Evolutionary conservation across 306 rosid species (phyloP).

Genomic region (Rubus parviflorus): DNA sequence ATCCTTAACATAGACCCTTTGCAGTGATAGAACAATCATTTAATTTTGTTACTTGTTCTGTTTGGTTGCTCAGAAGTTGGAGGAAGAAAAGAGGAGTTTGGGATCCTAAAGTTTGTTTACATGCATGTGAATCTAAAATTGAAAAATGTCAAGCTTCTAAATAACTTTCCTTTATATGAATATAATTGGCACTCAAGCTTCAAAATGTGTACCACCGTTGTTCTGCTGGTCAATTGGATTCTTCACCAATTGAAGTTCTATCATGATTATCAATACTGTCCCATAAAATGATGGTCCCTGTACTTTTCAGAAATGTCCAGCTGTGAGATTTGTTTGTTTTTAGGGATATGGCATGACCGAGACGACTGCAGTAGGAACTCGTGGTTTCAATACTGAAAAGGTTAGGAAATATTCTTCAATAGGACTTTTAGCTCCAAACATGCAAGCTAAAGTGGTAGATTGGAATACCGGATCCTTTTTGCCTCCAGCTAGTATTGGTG

Average conservation of each 20-base stretch:
- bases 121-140: not conserved
- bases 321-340: constrained; percentile 2
- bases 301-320: not conserved
- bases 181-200: not conserved
- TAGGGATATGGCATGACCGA: constrained; percentile 96
- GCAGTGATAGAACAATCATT: not conserved
- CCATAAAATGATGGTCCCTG: not conserved
- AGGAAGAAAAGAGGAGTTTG: not conserved
- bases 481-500: constrained; percentile 75
- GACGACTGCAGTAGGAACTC: constrained; percentile 76
- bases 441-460: constrained; percentile 81
- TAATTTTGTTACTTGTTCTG: not conserved
- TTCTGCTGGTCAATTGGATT: not conserved
- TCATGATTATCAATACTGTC: not conserved
- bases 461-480: constrained; percentile 51
- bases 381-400: constrained; percentile 73
- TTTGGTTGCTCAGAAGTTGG: not conserved
- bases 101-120: not conserved
- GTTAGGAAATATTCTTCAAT: constrained; percentile 56
- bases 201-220: not conserved
- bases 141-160: not conserved
- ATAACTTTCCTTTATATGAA: not conserved
- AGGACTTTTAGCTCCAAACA: constrained; percentile 87
- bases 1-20: not conserved
- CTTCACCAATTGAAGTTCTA: not conserved